Conservation (phyloP, 2,329 filamentous ascomycete genomes). For the Cercospora zeae-maydis region DNA sequence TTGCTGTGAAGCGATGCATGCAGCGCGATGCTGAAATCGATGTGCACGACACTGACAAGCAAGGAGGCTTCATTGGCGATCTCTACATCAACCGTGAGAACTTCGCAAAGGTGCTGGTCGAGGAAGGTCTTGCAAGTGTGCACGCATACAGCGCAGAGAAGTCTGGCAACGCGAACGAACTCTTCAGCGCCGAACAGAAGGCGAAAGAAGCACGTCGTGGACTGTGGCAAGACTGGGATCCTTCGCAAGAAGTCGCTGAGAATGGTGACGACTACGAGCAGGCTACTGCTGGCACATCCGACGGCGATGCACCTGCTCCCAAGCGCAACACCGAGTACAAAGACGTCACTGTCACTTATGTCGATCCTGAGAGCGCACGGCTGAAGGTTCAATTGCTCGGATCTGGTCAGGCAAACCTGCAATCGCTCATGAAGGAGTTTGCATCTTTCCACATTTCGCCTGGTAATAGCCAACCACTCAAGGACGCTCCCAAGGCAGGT, state of each 20-base stretch:
- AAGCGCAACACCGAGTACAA: constrained; percentile 81
- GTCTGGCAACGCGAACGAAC: constrained; percentile 80
- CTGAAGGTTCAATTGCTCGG: constrained; percentile 92
- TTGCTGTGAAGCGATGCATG: constrained; percentile 81
- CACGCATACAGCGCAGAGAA: constrained; percentile 96
- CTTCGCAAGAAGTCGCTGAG: constrained; percentile 71
- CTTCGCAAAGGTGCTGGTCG: constrained; percentile 87
- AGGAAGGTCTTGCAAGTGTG: constrained; percentile 89
- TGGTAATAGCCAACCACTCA: constrained; percentile 69
- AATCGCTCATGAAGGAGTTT: constrained; percentile 87
- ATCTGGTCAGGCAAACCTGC: constrained; percentile 76
- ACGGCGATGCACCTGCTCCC: constrained; percentile 50
- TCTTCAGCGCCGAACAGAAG: constrained; percentile 79
- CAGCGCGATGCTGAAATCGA: constrained; percentile 97
- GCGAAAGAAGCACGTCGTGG: constrained; percentile 87
- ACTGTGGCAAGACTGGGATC: constrained; percentile 92
- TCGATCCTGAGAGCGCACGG: constrained; percentile 70
- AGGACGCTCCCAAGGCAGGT: constrained; percentile 77
- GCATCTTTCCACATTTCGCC: constrained; percentile 83
- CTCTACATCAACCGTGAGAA: constrained; percentile 92
- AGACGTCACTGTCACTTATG: constrained; percentile 86
- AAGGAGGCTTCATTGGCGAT: constrained; percentile 93
- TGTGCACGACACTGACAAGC: constrained; percentile 90
- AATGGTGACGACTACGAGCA: constrained; percentile 41
- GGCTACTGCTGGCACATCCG: constrained; percentile 38